Base-by-base conservation (phyloP, 441 rosid genomes). In the Gossypium davidsonii region DNA sequence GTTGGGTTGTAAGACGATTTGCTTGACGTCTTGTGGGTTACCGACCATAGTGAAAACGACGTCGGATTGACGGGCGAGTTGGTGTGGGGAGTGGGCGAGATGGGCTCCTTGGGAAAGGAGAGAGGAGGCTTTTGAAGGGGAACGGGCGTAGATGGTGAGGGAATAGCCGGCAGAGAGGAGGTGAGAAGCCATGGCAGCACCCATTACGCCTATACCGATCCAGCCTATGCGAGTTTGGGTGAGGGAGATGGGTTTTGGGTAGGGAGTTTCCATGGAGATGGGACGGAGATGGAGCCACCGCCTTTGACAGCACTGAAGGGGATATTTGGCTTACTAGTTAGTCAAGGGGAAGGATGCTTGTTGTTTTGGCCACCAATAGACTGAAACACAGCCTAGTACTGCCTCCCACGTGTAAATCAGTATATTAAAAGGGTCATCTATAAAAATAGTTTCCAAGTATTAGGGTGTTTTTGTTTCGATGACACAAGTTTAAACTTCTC, bases 141-240 rank as follows among this genome's bases (percentile, higher is more conserved):
- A 75, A 49, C 97, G 93, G 58, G 93, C 90, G 74, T 87, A 94
- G 78, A 89, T 12, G 68, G 89, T 79, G 77, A 91, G 76, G 2
- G 74, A 70, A 78, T 89, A 94, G 60, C 97, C 93, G 23, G 92
- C 89, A 6, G 89, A 73, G 76, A 91, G 86, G 74, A 94, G 79
- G 80, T 87, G 96, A 31, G 92, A 72, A 18, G 89, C 97, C 95
- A 90, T 90, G 23, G 96, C 88, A 0, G 88, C 86, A 25, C 97
- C 97, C 95, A 91, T 91, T 1, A 90, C 81, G 31, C 98, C 97
- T 73, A 91, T 85, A 23, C 96, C 96, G 21, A 91, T 90, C 92
- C 94, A 91, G 37, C 98, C 96, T 56, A 91, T 75, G 44, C 88
- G 86, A 21, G 92, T 87, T 60, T 67, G 71, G 3, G 87, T 18